These are phyloP conservation scores for Suhomyces panamericanus DNA, from an alignment of 1,139 yeast species.

Conservation along the genomic window DNA sequence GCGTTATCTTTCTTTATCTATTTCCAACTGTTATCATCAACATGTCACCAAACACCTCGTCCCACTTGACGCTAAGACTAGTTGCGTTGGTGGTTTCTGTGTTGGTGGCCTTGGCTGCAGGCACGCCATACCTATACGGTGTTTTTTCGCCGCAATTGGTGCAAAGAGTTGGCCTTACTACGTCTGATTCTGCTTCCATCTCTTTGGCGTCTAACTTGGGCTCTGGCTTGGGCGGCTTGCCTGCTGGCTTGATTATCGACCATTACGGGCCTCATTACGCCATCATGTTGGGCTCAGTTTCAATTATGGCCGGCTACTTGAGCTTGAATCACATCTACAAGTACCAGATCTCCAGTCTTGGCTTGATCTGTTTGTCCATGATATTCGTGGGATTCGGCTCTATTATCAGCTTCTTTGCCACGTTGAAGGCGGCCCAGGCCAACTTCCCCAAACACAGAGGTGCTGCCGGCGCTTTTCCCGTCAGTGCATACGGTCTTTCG, in stretches of 20 bases:
- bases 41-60: conserved; percentile 1
- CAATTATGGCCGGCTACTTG: conserved; percentile 46
- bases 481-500: conserved; percentile 55
- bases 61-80: conserved; percentile 16
- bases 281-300: conserved; percentile 53
- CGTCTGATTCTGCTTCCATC: conserved; percentile 62
- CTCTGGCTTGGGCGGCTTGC: conserved; percentile 64
- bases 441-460: conserved; percentile 73
- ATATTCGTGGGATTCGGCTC: conserved; percentile 63
- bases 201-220: conserved; percentile 65
- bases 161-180: conserved; percentile 53
- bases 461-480: conserved; percentile 65
- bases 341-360: conserved; percentile 23
- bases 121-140: conserved; percentile 73
- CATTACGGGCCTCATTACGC: conserved; percentile 55
- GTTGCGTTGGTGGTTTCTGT: conserved; percentile 23
- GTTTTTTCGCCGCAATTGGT: conserved; percentile 72
- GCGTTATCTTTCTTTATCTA: neutral
- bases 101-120: conserved; percentile 50
- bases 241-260: conserved; percentile 69
- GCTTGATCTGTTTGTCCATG: conserved; percentile 40
- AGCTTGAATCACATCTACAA: conserved; percentile 35
- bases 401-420: conserved; percentile 60
- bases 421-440: conserved; percentile 67
- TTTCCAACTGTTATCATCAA: neutral